Base-by-base conservation (phyloP, 2,329 filamentous ascomycete species). In the Neofusicoccum ribis region DNA sequence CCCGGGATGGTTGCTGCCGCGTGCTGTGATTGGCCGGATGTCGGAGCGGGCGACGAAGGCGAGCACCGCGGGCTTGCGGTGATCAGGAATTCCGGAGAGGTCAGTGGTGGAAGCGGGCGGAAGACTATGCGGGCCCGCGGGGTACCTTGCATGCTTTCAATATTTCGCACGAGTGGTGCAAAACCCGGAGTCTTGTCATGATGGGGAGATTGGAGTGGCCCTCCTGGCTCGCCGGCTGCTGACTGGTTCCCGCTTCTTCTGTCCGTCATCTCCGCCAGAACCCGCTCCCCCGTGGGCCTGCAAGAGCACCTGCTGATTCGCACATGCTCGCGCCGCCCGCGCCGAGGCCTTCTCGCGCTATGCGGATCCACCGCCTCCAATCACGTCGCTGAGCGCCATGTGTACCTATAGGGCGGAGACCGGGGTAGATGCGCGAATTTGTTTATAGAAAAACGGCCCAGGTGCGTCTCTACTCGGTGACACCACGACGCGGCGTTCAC, bases 221-320 rank as follows among this genome's bases (percentile, higher is more conserved):
- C 20, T 7, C 8, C 49, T 51, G 5, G 23, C 9, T 49, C 46
- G 27, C n/a, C 20, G 37, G 17, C 27, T 11, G 39, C 52, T 58
- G 37, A 58, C 54, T 58, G 54, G 54, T 17, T 58, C 54, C 39
- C 39, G 39, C 14, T n/a, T 23, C 14, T 34, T 43, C 14, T 36
- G 27, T 34, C 43, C 43, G 31, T 60, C 56, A 60, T 60, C 56
- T 60, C 56, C 56, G 56, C 56, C 56, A 36, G 11, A 44, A 44
- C 39, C 54, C 54, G 14, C 11, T 39, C 14, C 6, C 3, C 27
- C 27, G 27, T 9, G 11, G 37, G 39, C 36, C 36, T 34, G 17
- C 5, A 17, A 31, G 23, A 34, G 23, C 6, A 27, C 31, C 56
- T 47, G 56, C 27, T 47, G n/a, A 60, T 60, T 46, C n/a, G 43